phyloP scores from a whole-genome alignment of 2,329 filamentous ascomycete species.

The Zasmidium citrigriseum region DNA sequence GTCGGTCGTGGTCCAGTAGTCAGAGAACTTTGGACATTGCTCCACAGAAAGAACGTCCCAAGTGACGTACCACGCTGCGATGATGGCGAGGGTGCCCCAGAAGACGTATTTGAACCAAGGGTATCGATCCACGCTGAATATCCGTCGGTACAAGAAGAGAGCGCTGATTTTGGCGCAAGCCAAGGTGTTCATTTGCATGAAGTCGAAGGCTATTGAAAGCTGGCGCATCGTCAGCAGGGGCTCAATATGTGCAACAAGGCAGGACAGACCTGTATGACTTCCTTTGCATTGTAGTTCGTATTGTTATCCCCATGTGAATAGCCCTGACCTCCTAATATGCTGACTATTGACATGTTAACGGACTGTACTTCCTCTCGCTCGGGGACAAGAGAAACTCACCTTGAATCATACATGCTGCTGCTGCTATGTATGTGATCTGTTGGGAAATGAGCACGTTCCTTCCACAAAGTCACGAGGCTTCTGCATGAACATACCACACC shows the following conservation, averaged over 20 bases:
- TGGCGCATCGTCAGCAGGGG: too few species aligned
- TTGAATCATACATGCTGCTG: background rate
- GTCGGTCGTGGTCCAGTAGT: background rate
- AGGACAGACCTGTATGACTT: too few species aligned
- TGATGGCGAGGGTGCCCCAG: background rate
- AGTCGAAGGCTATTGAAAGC: conserved; percentile 3
- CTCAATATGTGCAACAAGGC: too few species aligned
- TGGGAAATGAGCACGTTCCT: too few species aligned
- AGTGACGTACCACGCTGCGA: conserved; percentile 1
- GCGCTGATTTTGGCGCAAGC: conserved; percentile 7
- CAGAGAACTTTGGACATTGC: background rate
- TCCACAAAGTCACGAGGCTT: too few species aligned
- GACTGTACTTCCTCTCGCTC: too few species aligned
- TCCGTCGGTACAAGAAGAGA: conserved; percentile 4
- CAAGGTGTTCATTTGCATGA: background rate
- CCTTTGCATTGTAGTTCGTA: too few species aligned
- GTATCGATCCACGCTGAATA: background rate
- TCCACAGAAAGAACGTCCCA: background rate
- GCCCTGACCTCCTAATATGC: too few species aligned
- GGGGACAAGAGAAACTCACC: too few species aligned
- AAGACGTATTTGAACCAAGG: background rate
- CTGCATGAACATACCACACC: background rate
- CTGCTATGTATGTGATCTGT: background rate
- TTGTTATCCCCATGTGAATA: too few species aligned
- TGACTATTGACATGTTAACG: too few species aligned